Evolutionary conservation across 2,329 filamentous ascomycete genomes (phyloP).

Genomic region (Apiospora pterosperma): DNA sequence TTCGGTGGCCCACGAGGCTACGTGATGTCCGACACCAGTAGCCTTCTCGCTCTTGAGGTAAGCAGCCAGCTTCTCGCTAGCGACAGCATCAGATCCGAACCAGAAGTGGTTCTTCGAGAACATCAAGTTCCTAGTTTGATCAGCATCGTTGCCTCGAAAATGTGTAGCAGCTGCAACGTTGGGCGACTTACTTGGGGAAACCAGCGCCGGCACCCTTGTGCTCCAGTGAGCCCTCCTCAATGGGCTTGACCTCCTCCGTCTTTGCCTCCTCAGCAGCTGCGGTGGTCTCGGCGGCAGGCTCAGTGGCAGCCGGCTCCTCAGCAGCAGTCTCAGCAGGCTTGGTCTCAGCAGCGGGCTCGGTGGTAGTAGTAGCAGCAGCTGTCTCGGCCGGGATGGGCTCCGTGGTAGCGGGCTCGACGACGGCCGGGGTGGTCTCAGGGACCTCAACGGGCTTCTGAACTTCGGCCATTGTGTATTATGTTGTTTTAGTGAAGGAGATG

Average conservation of each 20-base stretch:
- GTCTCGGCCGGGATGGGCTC: conserved; percentile 18
- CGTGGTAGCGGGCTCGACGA: conserved; percentile 29
- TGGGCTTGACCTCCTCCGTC: conserved; percentile 59
- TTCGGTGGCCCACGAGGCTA: conserved; percentile 84
- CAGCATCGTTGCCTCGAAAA: conserved; percentile 4
- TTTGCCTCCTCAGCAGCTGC: conserved; percentile 37
- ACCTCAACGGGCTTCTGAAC: conserved; percentile 62
- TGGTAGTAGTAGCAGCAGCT: conserved; percentile 27
- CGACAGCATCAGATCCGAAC: conserved; percentile 71
- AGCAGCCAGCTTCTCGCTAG: conserved; percentile 67
- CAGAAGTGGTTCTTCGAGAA: conserved; percentile 94
- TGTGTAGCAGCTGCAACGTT: background rate
- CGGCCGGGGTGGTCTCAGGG: conserved; percentile 45
- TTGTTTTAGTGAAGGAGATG: conserved; percentile 26
- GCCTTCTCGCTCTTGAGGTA: conserved; percentile 91
- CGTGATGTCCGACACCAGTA: conserved; percentile 68
- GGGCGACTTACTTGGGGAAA: conserved; percentile 74
- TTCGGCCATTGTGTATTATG: conserved; percentile 64
- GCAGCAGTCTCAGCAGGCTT: conserved; percentile 37
- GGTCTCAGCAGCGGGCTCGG: conserved; percentile 31
- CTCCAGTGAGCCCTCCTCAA: conserved; percentile 80
- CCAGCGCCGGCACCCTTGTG: conserved; percentile 84
- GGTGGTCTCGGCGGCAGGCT: conserved; percentile 29
- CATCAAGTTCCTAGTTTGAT: conserved; percentile 67
- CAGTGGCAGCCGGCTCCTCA: conserved; percentile 36